Evolutionary conservation across 306 rosid species (phyloP).

Genomic region (Luffa acutangula): DNA sequence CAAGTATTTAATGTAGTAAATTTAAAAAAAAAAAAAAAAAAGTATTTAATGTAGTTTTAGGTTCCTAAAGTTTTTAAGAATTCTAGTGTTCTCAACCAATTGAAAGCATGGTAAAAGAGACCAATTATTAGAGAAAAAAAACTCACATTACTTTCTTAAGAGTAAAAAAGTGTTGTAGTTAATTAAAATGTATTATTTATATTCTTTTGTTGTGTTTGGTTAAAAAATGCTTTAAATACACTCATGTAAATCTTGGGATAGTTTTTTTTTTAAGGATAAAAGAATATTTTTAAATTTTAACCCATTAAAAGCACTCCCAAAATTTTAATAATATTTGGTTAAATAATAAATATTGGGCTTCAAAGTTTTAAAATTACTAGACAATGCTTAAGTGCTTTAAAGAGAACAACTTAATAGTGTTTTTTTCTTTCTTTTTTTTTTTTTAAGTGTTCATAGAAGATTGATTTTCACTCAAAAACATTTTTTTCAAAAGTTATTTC

Average conservation of each 20-base stretch:
- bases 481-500: background rate
- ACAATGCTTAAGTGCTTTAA: background rate
- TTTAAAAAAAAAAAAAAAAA: too few relatives aligned
- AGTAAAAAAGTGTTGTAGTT: background rate
- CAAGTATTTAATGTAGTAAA: background rate
- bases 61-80: background rate
- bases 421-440: too few relatives aligned
- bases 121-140: background rate
- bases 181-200: background rate
- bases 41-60: background rate
- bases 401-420: background rate
- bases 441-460: too few relatives aligned
- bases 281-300: too few relatives aligned
- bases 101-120: background rate
- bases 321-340: background rate
- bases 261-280: too few relatives aligned
- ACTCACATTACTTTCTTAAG: background rate
- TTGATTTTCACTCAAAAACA: background rate
- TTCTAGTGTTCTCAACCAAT: background rate
- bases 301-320: background rate
- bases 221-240: background rate
- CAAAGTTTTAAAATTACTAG: background rate
- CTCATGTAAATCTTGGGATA: too few relatives aligned
- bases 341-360: background rate
- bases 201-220: background rate